Evolutionary conservation across 73 alveolate species (phyloP), one percentile per base, ranked within the genome.

Genomic region (Tetrahymena thermophila): DNA sequence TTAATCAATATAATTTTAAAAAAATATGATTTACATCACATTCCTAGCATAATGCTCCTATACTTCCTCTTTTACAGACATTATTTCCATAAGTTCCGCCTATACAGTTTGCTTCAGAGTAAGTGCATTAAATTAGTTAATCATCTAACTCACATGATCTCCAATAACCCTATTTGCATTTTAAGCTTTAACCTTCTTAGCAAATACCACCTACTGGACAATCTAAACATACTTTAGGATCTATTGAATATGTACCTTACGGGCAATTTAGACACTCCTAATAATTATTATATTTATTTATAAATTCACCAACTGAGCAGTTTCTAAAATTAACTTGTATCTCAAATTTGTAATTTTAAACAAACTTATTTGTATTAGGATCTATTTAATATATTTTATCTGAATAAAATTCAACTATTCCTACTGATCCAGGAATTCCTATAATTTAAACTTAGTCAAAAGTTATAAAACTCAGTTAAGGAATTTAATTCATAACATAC

Each of bases 121-220:
- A 35, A 25, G 37, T 84, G 38, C 96, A 94, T 42, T 94, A 71
- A 28, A 96, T 25, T 43, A 96, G 38, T 14, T 95, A 85, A 56
- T 94, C 97, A 94, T 95, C 93, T 31, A 31, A n/a, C 1, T 95
- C 83, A 13, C 94, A 17, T 34, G 83, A 17, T 95, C 98, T 96
- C 98, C 98, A 97, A 93, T 96, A 97, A 8, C 97, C 98, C 16
- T 93, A 93, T 37, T 43, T 25, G 21, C 97, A 96, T 21, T 23
- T 38, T 13, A 97, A 35, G 10, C 35, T n/a, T 35, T n/a, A 34
- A 4, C 98, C 96, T 15, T 96, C 96, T 38, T 34, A 17, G 85
- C 97, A 96, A 11, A 28, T 35, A 71, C 96, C 97, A 13, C 95
- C 95, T 25, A 35, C 58, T 0, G 97, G 97, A 58, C 97, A 96